Evolutionary conservation across 192 early-diverging fungal genomes (phyloP).

Genomic region (Coemansia sp.): DNA sequence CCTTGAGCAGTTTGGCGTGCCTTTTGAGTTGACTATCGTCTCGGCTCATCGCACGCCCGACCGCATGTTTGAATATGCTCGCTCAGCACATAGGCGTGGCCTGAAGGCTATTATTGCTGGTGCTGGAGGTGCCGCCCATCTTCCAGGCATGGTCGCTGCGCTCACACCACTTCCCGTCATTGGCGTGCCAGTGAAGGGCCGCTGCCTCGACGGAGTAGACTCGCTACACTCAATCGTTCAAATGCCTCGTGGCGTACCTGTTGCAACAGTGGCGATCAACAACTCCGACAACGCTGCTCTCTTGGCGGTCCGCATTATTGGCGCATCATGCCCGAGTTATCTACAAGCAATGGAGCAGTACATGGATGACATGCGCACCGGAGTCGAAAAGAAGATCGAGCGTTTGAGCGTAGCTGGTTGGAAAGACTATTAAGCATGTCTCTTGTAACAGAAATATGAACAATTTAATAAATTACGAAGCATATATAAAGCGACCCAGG

Average conservation of each 20-base stretch:
- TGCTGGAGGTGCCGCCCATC: slow-evolving; percentile 97
- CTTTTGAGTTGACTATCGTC: slow-evolving; percentile 97
- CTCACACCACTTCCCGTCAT: slow-evolving; percentile 97
- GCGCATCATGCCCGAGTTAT: slow-evolving; percentile 74
- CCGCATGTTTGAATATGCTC: slow-evolving; percentile 92
- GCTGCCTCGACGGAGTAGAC: slow-evolving; percentile 92
- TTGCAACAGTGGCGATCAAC: slow-evolving; percentile 98
- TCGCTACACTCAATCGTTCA: slow-evolving; percentile 98
- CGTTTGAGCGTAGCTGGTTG: slow-evolving; percentile 78
- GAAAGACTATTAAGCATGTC: slow-evolving; percentile 64
- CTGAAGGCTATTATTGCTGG: slow-evolving; percentile 97
- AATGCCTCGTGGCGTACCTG: slow-evolving; percentile 99
- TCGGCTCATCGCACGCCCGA: slow-evolving; percentile 96
- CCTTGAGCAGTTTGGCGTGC: slow-evolving; percentile 84
- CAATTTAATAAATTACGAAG: not conserved
- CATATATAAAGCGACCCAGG: not conserved
- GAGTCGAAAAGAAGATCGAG: slow-evolving; percentile 88
- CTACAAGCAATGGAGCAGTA: slow-evolving; percentile 79
- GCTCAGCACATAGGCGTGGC: slow-evolving; percentile 83
- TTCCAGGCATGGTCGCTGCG: slow-evolving; percentile 99
- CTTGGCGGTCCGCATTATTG: slow-evolving; percentile 90
- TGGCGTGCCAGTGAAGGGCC: slow-evolving; percentile 94
- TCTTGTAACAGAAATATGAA: not conserved
- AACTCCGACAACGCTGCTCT: slow-evolving; percentile 97
- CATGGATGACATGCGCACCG: slow-evolving; percentile 77